Base-by-base conservation (phyloP, 805 yeast species). In the Candida ponderosae region DNA sequence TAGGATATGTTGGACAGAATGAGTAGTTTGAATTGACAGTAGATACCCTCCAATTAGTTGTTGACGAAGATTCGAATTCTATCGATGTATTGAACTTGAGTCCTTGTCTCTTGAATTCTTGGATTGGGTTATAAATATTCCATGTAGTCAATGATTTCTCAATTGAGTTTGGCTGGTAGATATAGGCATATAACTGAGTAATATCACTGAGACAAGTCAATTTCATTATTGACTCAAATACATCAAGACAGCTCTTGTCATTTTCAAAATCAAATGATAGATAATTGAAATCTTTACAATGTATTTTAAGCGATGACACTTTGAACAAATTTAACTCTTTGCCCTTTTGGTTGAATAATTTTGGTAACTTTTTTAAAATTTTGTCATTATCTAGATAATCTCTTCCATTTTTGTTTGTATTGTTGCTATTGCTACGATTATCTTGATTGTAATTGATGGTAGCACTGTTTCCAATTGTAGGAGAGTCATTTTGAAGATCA, bases 251-350 rank as follows among this genome's bases (percentile, higher is more conserved):
- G 24, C 74, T 68, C 8, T 55, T 45, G 29, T 76, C 79, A 46
- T 70, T 68, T 18, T 56, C 56, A 53, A 93, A 85, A 51, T 85
- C 93, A 46, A 90, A 70, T 9, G 94, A 77, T 36, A 88, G 65
- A 50, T 74, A 82, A 16, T 89, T 81, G 59, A 85, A 90, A 57
- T 90, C 97, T 44, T 87, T 77, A 53, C 96, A 85, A 29, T 78
- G 72, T 10, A 90, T 53, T 33, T 94, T 73, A 33, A 90, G 61
- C 41, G 76, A 76, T 5, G 81, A 74, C 9, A 60, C 36, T 15
- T 48, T 45, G 15, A 45, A 53, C 8, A 53, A 37, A 50, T 61
- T 57, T 15, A 62, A 26, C 38, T 57, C 60, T 38, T 51, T 45
- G n/a, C 53, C 56, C 1, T 37, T 8, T 1, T 39, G 6, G 21